Evolutionary conservation across 2,329 filamentous ascomycete species (phyloP).

Genomic region (Pezicula neosporulosa): DNA sequence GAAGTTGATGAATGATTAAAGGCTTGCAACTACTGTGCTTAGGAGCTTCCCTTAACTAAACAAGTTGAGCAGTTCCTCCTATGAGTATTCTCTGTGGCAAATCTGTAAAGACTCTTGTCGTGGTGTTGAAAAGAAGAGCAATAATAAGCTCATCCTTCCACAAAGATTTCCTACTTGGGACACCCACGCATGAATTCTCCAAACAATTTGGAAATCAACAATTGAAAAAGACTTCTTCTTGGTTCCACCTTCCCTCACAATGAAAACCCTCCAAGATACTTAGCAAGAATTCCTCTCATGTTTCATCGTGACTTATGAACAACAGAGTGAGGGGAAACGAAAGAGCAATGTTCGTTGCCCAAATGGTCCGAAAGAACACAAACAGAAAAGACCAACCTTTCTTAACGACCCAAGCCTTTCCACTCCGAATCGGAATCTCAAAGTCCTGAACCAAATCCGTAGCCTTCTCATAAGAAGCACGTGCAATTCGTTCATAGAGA

Average conservation of each 20-base stretch:
- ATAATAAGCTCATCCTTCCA: neutral
- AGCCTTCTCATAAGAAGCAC: conserved; percentile 9
- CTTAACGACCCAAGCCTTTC: conserved; percentile 67
- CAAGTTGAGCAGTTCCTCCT: too few species aligned
- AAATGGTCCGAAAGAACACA: neutral
- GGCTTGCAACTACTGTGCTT: neutral
- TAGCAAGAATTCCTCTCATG: too few species aligned
- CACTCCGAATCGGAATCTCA: conserved; percentile 69
- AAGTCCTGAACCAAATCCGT: conserved; percentile 43
- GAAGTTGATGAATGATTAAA: neutral
- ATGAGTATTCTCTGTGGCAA: too few species aligned
- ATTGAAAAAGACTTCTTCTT: too few species aligned
- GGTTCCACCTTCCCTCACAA: too few species aligned
- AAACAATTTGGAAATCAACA: too few species aligned
- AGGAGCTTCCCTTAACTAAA: neutral
- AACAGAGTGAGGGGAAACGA: too few species aligned
- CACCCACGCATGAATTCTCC: too few species aligned
- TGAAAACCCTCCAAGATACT: too few species aligned
- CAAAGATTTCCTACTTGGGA: neutral
- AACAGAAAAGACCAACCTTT: conserved; percentile 17
- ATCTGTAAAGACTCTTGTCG: too few species aligned
- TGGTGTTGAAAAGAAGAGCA: neutral
- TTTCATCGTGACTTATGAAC: too few species aligned
- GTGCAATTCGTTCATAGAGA: conserved; percentile 17
- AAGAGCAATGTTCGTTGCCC: too few species aligned